These are phyloP conservation scores for Stagonosporopsis vannaccii DNA, from an alignment of 2,329 filamentous ascomycete species.

Conservation along the genomic window DNA sequence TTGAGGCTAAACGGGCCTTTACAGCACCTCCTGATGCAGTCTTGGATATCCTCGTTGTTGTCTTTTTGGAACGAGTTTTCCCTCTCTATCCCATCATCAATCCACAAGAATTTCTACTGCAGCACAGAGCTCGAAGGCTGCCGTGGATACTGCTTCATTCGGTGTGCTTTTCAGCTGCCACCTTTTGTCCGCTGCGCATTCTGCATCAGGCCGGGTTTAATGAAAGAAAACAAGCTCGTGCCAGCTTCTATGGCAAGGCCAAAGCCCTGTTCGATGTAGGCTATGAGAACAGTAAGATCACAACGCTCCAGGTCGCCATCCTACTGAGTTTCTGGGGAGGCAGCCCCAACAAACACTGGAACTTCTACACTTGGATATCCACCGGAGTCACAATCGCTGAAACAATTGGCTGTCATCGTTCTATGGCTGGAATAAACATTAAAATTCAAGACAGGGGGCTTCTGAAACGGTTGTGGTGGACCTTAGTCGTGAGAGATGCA, in stretches of 20 bases:
- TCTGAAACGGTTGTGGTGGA: constrained; percentile 14
- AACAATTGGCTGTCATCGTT: constrained; percentile 14
- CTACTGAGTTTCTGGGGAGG: constrained; percentile 12
- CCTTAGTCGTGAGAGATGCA: constrained; percentile 8
- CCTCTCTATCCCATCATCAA: constrained; percentile 9
- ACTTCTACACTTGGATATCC: constrained; percentile 18
- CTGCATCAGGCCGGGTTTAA: constrained; percentile 7
- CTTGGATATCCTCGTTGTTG: neutral
- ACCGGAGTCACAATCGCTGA: constrained; percentile 10
- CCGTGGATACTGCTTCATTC: constrained; percentile 13
- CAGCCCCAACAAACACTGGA: constrained; percentile 14
- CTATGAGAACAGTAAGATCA: constrained; percentile 15
- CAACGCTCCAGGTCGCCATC: constrained; percentile 1
- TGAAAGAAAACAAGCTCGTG: constrained; percentile 7
- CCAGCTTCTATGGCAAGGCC: constrained; percentile 2
- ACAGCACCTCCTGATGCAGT: constrained; percentile 3
- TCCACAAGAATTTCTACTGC: constrained; percentile 1
- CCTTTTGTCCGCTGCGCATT: constrained; percentile 10
- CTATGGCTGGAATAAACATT: constrained; percentile 12
- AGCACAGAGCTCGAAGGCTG: constrained; percentile 1
- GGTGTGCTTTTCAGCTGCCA: constrained; percentile 6
- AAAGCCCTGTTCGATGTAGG: constrained; percentile 12
- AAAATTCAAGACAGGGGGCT: constrained; percentile 9
- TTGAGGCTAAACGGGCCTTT: constrained; percentile 13
- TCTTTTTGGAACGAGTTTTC: constrained; percentile 12